phyloP scores from a whole-genome alignment of 1,284 basidiomycete species.

The Sanghuangporus sanghuang region DNA sequence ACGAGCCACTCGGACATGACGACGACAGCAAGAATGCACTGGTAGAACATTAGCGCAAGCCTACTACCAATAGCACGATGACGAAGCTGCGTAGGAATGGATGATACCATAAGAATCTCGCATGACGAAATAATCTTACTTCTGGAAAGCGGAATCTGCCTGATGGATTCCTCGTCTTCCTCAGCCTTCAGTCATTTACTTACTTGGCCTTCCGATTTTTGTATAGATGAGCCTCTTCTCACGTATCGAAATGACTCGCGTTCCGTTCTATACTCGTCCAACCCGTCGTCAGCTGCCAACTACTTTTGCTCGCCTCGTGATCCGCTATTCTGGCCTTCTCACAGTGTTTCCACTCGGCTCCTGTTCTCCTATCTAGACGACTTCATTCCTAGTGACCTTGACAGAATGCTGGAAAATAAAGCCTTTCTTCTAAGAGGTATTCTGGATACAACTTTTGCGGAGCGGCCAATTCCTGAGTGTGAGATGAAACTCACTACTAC shows the following conservation, averaged over 20 bases:
- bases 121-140: no score
- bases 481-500: constrained; percentile 21
- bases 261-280: neutral
- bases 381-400: neutral
- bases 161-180: neutral
- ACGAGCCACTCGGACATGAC: no score
- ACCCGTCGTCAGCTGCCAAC: neutral
- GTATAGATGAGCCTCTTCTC: neutral
- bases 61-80: no score
- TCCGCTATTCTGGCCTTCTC: no score
- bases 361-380: neutral
- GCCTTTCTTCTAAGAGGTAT: constrained; percentile 76
- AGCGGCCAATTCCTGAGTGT: constrained; percentile 77
- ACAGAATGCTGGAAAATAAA: constrained; percentile 62
- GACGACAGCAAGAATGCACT: no score
- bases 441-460: constrained; percentile 68
- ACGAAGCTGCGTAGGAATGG: no score
- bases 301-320: neutral
- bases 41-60: no score
- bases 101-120: no score
- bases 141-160: no score
- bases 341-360: constrained; percentile 23
- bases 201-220: neutral
- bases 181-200: neutral
- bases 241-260: neutral